A percentile compares a stretch with the other conserved stretches of the same genome.
phyloP scores from a whole-genome alignment of 202 grass and related monocot species.

The Carex arenaria region DNA sequence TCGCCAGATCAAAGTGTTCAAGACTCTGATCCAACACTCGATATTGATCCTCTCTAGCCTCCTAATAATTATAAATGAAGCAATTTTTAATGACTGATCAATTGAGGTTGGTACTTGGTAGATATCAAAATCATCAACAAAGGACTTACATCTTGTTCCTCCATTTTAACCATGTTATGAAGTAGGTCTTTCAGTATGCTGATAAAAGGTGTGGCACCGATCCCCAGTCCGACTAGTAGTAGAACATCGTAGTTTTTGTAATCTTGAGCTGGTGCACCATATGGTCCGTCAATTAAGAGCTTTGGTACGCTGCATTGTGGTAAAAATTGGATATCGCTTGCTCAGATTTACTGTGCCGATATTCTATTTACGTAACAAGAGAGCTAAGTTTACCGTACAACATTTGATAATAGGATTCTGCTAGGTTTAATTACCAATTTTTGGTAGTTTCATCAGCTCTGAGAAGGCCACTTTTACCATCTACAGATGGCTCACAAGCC shows the following conservation, averaged over 20 bases:
- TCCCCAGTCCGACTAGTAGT: slow-evolving; percentile 92
- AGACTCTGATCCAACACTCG: slow-evolving; percentile 44
- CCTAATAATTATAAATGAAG: slow-evolving; percentile 30
- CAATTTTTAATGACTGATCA: slow-evolving; percentile 22
- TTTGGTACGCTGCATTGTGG: slow-evolving; percentile 74
- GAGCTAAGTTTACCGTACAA: background rate
- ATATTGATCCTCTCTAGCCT: slow-evolving; percentile 56
- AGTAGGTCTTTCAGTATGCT: slow-evolving; percentile 99
- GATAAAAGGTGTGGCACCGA: slow-evolving; percentile 95
- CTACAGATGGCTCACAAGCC: slow-evolving; percentile 71
- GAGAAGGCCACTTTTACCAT: slow-evolving; percentile 92
- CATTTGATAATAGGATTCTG: background rate
- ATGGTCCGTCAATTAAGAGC: slow-evolving; percentile 89
- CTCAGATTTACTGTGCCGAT: slow-evolving; percentile 20
- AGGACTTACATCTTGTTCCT: slow-evolving; percentile 73
- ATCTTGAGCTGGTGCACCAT: slow-evolving; percentile 89
- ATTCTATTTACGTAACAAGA: background rate
- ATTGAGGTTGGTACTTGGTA: slow-evolving; percentile 15
- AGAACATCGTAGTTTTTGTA: slow-evolving; percentile 96
- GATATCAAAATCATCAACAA: slow-evolving; percentile 16
- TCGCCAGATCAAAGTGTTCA: slow-evolving; percentile 64
- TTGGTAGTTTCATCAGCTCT: slow-evolving; percentile 91
- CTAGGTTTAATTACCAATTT: slow-evolving; percentile 47
- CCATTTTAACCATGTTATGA: slow-evolving; percentile 79
- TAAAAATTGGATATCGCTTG: slow-evolving; percentile 28